Evolutionary conservation across 495 filamentous ascomycete genomes (phyloP), one percentile per base, ranked within the genome.

Genomic region (Xylaria venustula): DNA sequence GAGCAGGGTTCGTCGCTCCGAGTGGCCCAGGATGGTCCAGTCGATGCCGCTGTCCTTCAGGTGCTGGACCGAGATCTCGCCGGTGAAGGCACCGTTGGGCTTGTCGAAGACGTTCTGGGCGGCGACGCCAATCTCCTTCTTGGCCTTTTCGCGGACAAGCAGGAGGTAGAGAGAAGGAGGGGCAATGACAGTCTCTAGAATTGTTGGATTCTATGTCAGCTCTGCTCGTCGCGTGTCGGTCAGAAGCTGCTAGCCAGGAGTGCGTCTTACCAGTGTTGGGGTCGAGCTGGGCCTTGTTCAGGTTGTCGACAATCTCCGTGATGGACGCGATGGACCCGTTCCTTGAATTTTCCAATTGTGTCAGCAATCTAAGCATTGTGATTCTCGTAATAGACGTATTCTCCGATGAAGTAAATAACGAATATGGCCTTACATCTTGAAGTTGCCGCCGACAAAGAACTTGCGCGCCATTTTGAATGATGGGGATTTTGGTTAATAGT

Each of bases 391-490:
- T 14, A 46, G 55, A 0, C 19, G 41, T 30, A 11, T 45, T 15
- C 8, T 20, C 37, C 7, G 28, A 19, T 20, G 15, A 28, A 28
- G 1, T 17, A 42, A 64, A 64, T 66, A 54, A 46, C 64, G 45
- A 46, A 55, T 64, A 46, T 54, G 56, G 25, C 78, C 83, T 54
- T 75, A 93, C 92, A 96, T 97, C 83, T 98, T 98, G 84, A 98
- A 98, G 87, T 98, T 98, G 73, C 94, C 94, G 75, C 94, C 94
- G 74, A 98, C 91, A 80, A 98, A 97, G 85, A 97, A 98, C 87
- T 92, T 89, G 82, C 94, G 93, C 80, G 86, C 82, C 92, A 96
- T 97, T 70, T 48, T 85, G 76, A 56, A 44, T 30, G 45, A 1
- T 54, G 19, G 34, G 44, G 7, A 5, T 47, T 25, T n/a, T 25